Conservation (phyloP, 2,329 filamentous ascomycete genomes). For the Dactylellina drechsleri region DNA sequence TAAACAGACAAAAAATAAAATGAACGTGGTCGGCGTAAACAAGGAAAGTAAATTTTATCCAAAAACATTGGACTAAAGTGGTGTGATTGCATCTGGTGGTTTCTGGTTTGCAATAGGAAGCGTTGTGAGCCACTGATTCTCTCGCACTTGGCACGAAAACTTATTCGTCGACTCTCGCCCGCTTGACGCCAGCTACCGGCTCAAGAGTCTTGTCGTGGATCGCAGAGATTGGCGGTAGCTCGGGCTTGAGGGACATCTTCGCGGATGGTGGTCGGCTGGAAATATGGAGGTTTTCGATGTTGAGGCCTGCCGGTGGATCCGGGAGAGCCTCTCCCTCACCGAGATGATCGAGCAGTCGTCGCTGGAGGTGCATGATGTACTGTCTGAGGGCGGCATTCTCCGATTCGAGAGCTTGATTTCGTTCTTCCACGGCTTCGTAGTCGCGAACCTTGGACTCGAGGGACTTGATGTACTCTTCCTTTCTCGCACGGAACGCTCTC, state of each 20-base stretch:
- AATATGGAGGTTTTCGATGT: slow-evolving; percentile 52
- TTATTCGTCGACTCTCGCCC: slow-evolving; percentile 52
- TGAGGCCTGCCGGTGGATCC: slow-evolving; percentile 80
- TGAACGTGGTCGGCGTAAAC: slow-evolving; percentile 21
- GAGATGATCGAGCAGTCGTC: slow-evolving; percentile 81
- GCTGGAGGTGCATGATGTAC: slow-evolving; percentile 91
- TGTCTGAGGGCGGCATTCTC: slow-evolving; percentile 93
- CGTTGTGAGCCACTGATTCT: slow-evolving; percentile 1
- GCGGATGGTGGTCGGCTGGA: slow-evolving; percentile 42
- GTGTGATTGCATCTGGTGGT: slow-evolving; percentile 17
- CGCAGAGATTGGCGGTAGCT: slow-evolving; percentile 47
- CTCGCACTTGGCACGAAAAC: not conserved
- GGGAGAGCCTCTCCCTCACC: slow-evolving; percentile 81
- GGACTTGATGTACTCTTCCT: slow-evolving; percentile 98
- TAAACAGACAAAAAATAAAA: not conserved
- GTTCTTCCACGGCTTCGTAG: slow-evolving; percentile 77
- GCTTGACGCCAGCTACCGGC: slow-evolving; percentile 45
- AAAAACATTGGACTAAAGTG: slow-evolving; percentile 12
- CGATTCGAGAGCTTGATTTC: slow-evolving; percentile 80
- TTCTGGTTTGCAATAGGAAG: not conserved
- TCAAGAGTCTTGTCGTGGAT: slow-evolving; percentile 46
- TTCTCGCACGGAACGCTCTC: slow-evolving; percentile 96
- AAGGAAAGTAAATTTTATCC: slow-evolving; percentile 4
- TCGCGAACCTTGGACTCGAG: slow-evolving; percentile 93
- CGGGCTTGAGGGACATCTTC: slow-evolving; percentile 46